phyloP scores from a whole-genome alignment of 306 rosid species.

The Abrus precatorius region DNA sequence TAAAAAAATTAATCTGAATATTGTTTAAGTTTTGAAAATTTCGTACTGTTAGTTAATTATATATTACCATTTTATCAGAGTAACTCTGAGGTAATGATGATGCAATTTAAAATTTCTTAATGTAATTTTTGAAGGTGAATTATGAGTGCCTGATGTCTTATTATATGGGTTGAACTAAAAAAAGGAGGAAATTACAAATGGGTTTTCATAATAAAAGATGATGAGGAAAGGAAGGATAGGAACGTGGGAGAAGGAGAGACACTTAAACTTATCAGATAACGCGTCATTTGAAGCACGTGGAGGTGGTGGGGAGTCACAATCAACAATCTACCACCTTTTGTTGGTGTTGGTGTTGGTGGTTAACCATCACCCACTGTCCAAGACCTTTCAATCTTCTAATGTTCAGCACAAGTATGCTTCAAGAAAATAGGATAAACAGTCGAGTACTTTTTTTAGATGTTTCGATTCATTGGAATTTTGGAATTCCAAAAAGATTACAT shows the following conservation, averaged over 20 bases:
- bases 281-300: slow-evolving; percentile 32
- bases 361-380: slow-evolving; percentile 29
- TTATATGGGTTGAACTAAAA: too few species aligned
- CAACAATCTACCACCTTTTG: slow-evolving; percentile 25
- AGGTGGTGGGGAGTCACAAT: slow-evolving; percentile 26
- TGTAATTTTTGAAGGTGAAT: too few species aligned
- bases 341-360: slow-evolving; percentile 41
- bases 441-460: not conserved
- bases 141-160: too few species aligned
- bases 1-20: too few species aligned
- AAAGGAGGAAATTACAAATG: slow-evolving; percentile 9
- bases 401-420: not conserved
- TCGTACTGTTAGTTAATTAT: not conserved
- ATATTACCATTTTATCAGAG: not conserved
- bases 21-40: not conserved
- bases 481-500: not conserved
- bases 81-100: not conserved
- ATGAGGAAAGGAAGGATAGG: not conserved
- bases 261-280: slow-evolving; percentile 19
- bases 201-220: too few species aligned
- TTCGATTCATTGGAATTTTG: not conserved
- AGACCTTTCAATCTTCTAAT: not conserved
- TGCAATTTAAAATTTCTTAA: not conserved
- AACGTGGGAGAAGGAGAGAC: not conserved
- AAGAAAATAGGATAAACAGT: not conserved